These are phyloP conservation scores for Microbotryum intermedium DNA, from an alignment of 1,284 basidiomycete species.

Conservation along the genomic window DNA sequence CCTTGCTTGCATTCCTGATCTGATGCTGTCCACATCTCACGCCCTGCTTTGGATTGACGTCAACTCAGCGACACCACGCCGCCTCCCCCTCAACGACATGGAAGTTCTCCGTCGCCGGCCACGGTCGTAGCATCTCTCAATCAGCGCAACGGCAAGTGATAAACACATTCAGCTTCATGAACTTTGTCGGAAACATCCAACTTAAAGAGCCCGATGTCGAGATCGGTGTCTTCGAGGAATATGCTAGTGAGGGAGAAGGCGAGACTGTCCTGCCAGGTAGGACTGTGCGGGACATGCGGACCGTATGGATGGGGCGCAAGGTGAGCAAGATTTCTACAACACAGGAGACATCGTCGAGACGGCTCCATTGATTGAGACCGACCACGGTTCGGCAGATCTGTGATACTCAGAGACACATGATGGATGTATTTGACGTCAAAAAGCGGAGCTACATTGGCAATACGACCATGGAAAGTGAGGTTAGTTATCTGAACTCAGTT, in stretches of 20 bases:
- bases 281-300: constrained; percentile 12
- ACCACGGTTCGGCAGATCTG: constrained; percentile 22
- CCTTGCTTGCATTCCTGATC: not conserved
- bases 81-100: constrained; percentile 60
- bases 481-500: constrained; percentile 30
- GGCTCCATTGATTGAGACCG: not conserved
- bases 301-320: constrained; percentile 25
- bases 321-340: not conserved
- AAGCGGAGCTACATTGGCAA: constrained; percentile 87
- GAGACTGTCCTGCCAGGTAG: not conserved
- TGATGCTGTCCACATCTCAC: not conserved
- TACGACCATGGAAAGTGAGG: constrained; percentile 80
- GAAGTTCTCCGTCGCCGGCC: constrained; percentile 67
- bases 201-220: constrained; percentile 73
- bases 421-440: constrained; percentile 59
- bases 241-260: constrained; percentile 44
- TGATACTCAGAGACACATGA: constrained; percentile 34
- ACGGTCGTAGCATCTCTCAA: constrained; percentile 65
- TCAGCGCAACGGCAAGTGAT: constrained; percentile 46
- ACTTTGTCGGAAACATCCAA: constrained; percentile 68
- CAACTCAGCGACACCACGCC: constrained; percentile 46
- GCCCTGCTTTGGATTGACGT: not conserved
- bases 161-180: constrained; percentile 70
- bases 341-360: not conserved
- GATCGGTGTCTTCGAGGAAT: constrained; percentile 82